A percentile compares a stretch with the other conserved stretches of the same genome.
phyloP scores from a whole-genome alignment of 1,139 yeast genomes.

The Candida albicans region DNA sequence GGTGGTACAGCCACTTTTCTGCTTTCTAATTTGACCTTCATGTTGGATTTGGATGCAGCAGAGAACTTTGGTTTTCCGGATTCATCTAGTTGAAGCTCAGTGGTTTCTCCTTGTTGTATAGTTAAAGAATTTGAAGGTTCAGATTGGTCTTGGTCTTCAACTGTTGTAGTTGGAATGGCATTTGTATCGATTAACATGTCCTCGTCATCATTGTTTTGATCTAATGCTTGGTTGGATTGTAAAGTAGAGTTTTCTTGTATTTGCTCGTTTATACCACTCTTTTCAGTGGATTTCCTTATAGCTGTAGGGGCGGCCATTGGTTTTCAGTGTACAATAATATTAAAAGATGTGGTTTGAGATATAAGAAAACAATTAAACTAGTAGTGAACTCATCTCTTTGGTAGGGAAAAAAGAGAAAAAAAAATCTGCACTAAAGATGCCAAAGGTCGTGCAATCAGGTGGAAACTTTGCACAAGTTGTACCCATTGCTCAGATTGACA shows the following conservation, averaged over 20 bases:
- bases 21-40: conserved; percentile 75
- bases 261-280: conserved; percentile 1
- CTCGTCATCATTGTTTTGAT: conserved; percentile 40
- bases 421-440: too few relatives aligned
- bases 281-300: conserved; percentile 24
- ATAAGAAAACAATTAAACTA: conserved; percentile 1
- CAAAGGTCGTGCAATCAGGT: too few relatives aligned
- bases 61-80: conserved; percentile 88
- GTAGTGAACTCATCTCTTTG: neutral
- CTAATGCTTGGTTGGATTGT: conserved; percentile 7
- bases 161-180: conserved; percentile 30
- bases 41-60: conserved; percentile 66
- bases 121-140: conserved; percentile 13
- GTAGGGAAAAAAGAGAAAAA: too few relatives aligned
- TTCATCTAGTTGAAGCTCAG: conserved; percentile 74
- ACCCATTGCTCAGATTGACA: too few relatives aligned
- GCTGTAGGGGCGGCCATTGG: conserved; percentile 80
- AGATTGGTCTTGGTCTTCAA: conserved; percentile 16
- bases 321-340: neutral
- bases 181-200: conserved; percentile 72
- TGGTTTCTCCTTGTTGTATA: conserved; percentile 29
- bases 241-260: conserved; percentile 2
- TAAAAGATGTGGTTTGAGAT: neutral
- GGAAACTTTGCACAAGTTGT: too few relatives aligned
- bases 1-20: conserved; percentile 95